These are phyloP conservation scores for Rhizomucor miehei DNA, from an alignment of 371 early-diverging fungal species.

Conservation along the genomic window DNA sequence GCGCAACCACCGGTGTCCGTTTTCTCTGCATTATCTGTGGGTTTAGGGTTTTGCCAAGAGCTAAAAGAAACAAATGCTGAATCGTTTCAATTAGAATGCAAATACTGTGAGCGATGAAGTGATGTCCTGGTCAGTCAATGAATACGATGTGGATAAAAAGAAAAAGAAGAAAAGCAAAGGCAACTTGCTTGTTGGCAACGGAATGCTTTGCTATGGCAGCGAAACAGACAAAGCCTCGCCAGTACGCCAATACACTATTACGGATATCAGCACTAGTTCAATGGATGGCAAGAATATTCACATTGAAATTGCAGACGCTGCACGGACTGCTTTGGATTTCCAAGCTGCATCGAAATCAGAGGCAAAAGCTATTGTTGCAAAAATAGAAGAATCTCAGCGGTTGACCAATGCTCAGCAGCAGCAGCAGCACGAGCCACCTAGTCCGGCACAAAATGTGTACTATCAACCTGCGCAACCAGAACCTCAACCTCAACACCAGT, in stretches of 20 bases:
- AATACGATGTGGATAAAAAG: constrained; percentile 69
- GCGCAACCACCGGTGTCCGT: constrained; percentile 18
- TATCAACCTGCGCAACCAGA: constrained; percentile 19
- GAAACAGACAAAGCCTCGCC: constrained; percentile 71
- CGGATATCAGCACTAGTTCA: constrained; percentile 56
- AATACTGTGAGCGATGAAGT: constrained; percentile 28
- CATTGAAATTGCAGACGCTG: constrained; percentile 57
- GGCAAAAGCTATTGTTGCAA: constrained; percentile 64
- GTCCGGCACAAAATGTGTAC: constrained; percentile 9
- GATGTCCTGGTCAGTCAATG: constrained; percentile 45
- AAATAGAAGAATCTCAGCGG: constrained; percentile 57
- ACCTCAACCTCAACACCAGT: neutral
- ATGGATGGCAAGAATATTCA: constrained; percentile 62
- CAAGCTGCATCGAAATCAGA: constrained; percentile 66
- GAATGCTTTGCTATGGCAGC: constrained; percentile 65
- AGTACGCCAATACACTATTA: constrained; percentile 64
- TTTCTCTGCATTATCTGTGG: constrained; percentile 14
- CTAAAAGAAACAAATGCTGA: neutral
- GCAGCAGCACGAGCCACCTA: constrained; percentile 16
- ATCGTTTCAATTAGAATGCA: neutral
- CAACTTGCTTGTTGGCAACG: constrained; percentile 65
- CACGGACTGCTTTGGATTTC: constrained; percentile 60
- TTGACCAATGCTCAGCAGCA: constrained; percentile 38
- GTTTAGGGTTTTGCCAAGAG: neutral
- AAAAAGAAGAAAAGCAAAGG: constrained; percentile 78